Percentiles rank a stretch among this genome's conserved stretches.
These are phyloP conservation scores for Selenicereus undatus DNA, from an alignment of 148 eudicot species.

Conservation along the genomic window DNA sequence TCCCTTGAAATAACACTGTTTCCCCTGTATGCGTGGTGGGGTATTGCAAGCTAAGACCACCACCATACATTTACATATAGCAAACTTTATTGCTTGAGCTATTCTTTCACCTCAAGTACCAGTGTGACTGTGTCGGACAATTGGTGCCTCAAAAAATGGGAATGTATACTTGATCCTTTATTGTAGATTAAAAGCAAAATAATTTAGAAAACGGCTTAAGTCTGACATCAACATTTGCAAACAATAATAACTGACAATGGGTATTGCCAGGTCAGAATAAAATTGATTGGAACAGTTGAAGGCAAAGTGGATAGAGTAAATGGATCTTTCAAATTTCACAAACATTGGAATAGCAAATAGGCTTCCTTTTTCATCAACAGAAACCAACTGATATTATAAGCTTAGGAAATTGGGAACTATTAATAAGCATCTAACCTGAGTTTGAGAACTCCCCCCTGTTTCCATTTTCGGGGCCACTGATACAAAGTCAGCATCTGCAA, in stretches of 20 bases:
- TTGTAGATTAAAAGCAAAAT: background rate
- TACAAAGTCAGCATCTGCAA: slow-evolving; percentile 95
- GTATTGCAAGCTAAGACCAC: background rate
- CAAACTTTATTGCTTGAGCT: background rate
- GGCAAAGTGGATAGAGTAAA: background rate
- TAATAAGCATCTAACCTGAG: slow-evolving; percentile 44
- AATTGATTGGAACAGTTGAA: background rate
- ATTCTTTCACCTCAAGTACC: background rate
- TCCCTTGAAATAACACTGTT: background rate
- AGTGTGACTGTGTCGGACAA: background rate
- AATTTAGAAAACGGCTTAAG: background rate
- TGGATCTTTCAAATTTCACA: background rate
- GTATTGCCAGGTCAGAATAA: background rate
- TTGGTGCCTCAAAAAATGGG: background rate
- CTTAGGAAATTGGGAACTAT: background rate
- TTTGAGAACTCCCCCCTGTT: slow-evolving; percentile 39
- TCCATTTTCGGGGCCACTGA: slow-evolving; percentile 62
- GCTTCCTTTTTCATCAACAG: background rate
- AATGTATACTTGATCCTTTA: background rate
- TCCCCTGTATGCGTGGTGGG: background rate
- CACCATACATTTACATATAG: background rate
- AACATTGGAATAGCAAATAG: background rate
- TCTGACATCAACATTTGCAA: background rate
- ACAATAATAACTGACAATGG: background rate
- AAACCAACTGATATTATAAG: background rate